phyloP scores from a whole-genome alignment of 2,329 filamentous ascomycete species.

The Xylaria sp. region DNA sequence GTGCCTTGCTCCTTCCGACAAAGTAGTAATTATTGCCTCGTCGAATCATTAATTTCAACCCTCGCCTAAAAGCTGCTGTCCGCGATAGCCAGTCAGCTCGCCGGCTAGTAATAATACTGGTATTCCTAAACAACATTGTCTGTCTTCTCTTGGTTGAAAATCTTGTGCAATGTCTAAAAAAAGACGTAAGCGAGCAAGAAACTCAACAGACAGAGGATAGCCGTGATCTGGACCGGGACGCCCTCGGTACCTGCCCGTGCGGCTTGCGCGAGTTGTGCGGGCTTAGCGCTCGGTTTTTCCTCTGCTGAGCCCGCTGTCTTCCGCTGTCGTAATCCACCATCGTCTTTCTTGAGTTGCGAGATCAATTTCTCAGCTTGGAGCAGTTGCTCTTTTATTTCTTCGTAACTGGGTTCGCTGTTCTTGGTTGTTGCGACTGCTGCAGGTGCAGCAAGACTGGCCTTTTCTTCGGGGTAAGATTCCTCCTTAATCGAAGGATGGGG shows the following conservation, averaged over 20 bases:
- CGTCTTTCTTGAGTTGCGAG: slow-evolving; percentile 73
- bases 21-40: slow-evolving; percentile 22
- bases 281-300: slow-evolving; percentile 56
- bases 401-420: slow-evolving; percentile 55
- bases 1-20: slow-evolving; percentile 5
- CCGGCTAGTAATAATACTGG: slow-evolving; percentile 15
- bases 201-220: slow-evolving; percentile 84
- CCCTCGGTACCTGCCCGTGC: slow-evolving; percentile 72
- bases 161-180: slow-evolving; percentile 69
- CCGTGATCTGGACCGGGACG: slow-evolving; percentile 87
- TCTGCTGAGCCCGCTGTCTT: slow-evolving; percentile 71
- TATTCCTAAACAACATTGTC: slow-evolving; percentile 15
- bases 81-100: not conserved
- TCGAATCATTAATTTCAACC: slow-evolving; percentile 17
- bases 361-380: slow-evolving; percentile 80
- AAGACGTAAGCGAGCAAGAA: slow-evolving; percentile 97
- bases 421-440: slow-evolving; percentile 63
- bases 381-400: slow-evolving; percentile 79
- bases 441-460: slow-evolving; percentile 49
- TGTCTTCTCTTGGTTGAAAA: slow-evolving; percentile 17
- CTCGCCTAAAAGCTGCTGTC: slow-evolving; percentile 5
- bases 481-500: slow-evolving; percentile 45
- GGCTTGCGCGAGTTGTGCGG: slow-evolving; percentile 64
- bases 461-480: slow-evolving; percentile 46
- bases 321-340: slow-evolving; percentile 78